Evolutionary conservation across 345 rosid genomes (phyloP), one percentile per base, ranked within the genome.

Genomic region (Rhodomyrtus tomentosa): DNA sequence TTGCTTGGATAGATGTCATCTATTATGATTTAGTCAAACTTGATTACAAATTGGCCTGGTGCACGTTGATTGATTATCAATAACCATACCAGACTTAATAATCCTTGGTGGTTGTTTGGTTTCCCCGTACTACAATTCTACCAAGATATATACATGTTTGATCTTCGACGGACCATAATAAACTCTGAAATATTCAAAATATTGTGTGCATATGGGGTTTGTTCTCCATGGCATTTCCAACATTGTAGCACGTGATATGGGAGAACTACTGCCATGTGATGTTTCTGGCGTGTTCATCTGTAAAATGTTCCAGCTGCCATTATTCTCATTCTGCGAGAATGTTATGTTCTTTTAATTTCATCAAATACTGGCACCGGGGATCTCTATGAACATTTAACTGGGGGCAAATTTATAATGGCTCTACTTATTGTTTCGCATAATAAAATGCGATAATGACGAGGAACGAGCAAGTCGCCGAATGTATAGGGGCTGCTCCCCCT

Each of bases 391-490:
- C 16, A 51, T 27, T 16, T 32, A 52, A 52, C 83, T 81, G 45
- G 20, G 40, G 55, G 59, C 54, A 68, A 68, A 36, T 68, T 36
- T 52, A 18, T 55, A 38, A 52, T 81, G 13, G 49, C 50, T 72
- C 45, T 80, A 36, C 72, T 55, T 32, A 5, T 50, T 49, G 45
- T 42, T 24, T 74, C 72, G 86, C 53, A 96, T 98, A 85, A 86
- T 94, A 82, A 91, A 89, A 40, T 93, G 99, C 13, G 96, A 94
- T 45, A 95, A 93, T 59, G 98, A 93, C 8, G 89, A 93, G 85
- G 91, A 91, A 84, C 89, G 99, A 83, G 96, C 91, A 49, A 95
- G 98, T 83, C 92, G 99, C 81, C 94, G 93, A 89, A 96, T 92
- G 14, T 97, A 95, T 86, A 88, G 96, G 88, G 98, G 99, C 29